Conservation (phyloP, 2,329 filamentous ascomycete genomes). For the Cordyceps javanica region DNA sequence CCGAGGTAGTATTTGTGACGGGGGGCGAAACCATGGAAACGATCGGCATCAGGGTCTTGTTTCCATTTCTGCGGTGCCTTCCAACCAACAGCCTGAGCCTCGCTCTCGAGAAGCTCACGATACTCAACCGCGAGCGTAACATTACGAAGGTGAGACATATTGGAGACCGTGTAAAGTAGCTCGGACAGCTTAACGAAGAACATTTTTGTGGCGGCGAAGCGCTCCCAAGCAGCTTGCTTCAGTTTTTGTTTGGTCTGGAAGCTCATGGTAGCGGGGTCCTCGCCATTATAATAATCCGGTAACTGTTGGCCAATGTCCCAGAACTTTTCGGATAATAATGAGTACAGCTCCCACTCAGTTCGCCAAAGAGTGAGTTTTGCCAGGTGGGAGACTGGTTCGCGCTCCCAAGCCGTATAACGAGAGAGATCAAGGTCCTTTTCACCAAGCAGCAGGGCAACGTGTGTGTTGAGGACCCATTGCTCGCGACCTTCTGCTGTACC, state of each 20-base stretch:
- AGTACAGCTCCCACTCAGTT: slow-evolving; percentile 50
- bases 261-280: slow-evolving; percentile 38
- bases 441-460: slow-evolving; percentile 57
- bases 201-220: slow-evolving; percentile 53
- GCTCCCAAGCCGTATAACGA: slow-evolving; percentile 55
- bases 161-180: slow-evolving; percentile 52
- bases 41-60: slow-evolving; percentile 47
- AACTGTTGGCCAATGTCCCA: slow-evolving; percentile 49
- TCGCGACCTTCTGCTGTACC: slow-evolving; percentile 53
- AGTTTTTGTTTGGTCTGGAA: slow-evolving; percentile 40
- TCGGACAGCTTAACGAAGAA: slow-evolving; percentile 61
- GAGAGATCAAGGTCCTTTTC: slow-evolving; percentile 57
- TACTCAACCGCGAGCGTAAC: slow-evolving; percentile 53
- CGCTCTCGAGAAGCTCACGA: slow-evolving; percentile 49
- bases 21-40: slow-evolving; percentile 49
- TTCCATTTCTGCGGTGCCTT: slow-evolving; percentile 49
- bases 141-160: slow-evolving; percentile 50
- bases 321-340: slow-evolving; percentile 43
- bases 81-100: slow-evolving; percentile 38
- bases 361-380: slow-evolving; percentile 57
- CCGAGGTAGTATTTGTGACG: slow-evolving; percentile 53
- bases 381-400: slow-evolving; percentile 43
- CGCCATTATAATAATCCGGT: slow-evolving; percentile 42
- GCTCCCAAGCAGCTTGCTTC: slow-evolving; percentile 43
- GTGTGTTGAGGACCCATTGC: slow-evolving; percentile 60